A percentile compares a stretch with the other conserved stretches of the same genome.
phyloP scores from a whole-genome alignment of 2,329 filamentous ascomycete species.

The Grosmannia clavigera region DNA sequence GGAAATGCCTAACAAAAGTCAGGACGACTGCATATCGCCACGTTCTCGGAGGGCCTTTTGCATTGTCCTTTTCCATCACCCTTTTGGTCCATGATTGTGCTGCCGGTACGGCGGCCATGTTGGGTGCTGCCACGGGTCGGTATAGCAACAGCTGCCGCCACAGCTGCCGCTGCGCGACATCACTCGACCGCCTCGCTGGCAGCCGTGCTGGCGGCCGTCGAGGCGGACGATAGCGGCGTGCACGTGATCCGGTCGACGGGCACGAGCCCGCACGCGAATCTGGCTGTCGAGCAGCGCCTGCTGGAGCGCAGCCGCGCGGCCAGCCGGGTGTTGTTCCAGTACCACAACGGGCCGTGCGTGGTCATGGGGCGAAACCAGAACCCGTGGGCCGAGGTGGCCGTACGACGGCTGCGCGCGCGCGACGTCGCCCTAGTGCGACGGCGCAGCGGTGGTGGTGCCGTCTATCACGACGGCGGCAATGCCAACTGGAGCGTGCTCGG shows the following conservation, averaged over 20 bases:
- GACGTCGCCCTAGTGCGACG: constrained; percentile 54
- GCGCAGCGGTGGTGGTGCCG: constrained; percentile 78
- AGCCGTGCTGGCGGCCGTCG: constrained; percentile 17
- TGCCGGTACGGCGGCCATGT: not conserved
- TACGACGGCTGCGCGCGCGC: constrained; percentile 39
- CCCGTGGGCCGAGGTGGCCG: constrained; percentile 84
- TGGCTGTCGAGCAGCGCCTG: constrained; percentile 86
- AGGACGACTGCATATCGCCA: no score
- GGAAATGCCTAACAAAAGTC: not conserved
- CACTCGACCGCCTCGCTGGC: constrained; percentile 21
- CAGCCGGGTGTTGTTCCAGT: constrained; percentile 73
- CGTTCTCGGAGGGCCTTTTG: not conserved
- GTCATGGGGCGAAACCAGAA: constrained; percentile 96
- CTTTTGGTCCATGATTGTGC: not conserved
- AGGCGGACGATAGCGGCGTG: constrained; percentile 32
- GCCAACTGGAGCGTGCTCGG: constrained; percentile 91
- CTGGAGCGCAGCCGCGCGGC: constrained; percentile 60
- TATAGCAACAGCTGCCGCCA: no score
- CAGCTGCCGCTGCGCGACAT: not conserved
- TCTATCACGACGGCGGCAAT: constrained; percentile 89
- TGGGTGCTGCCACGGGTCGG: no score
- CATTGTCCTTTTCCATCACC: not conserved
- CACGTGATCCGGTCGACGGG: constrained; percentile 64
- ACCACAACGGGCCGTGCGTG: constrained; percentile 75
- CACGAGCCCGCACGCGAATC: constrained; percentile 72